Percentiles rank a stretch among this genome's conserved stretches.
These are phyloP conservation scores for Astrephomene gubernaculifera DNA, from an alignment of 139 green algal genomes.

Conservation along the genomic window DNA sequence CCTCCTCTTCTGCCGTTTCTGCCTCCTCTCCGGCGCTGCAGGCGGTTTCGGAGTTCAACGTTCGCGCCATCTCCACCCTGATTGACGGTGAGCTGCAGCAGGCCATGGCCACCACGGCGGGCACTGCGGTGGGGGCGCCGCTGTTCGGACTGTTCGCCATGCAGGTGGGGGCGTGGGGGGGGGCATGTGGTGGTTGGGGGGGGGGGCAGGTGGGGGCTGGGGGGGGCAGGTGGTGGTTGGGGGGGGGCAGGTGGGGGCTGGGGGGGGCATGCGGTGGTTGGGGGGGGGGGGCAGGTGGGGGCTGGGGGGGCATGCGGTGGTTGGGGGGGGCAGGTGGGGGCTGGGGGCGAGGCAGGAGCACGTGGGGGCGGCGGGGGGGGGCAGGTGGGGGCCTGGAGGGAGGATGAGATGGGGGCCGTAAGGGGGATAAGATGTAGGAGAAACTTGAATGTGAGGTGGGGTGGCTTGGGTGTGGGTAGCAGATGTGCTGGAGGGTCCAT, in stretches of 20 bases:
- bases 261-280: neutral
- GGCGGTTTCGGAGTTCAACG: conserved; percentile 64
- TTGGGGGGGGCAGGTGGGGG: too few relatives aligned
- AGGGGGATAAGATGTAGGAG: too few relatives aligned
- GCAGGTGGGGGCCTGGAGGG: too few relatives aligned
- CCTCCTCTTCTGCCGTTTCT: neutral
- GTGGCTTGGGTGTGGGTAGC: too few relatives aligned
- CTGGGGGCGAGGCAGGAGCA: too few relatives aligned
- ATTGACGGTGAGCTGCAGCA: conserved; percentile 90
- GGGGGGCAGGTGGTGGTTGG: neutral
- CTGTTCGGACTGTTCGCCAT: conserved; percentile 28
- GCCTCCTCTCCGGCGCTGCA: neutral
- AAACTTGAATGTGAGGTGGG: too few relatives aligned
- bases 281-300: conserved; percentile 59
- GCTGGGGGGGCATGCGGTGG: conserved; percentile 1
- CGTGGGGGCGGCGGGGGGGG: too few relatives aligned
- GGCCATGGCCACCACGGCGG: conserved; percentile 77
- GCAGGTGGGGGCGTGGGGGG: neutral
- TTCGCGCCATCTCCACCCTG: conserved; percentile 53
- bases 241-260: neutral
- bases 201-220: conserved; percentile 39
- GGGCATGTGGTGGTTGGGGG: neutral
- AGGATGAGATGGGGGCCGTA: too few relatives aligned
- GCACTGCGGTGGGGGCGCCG: conserved; percentile 67
- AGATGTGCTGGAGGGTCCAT: too few relatives aligned